These are phyloP conservation scores for Penicillium fimorum DNA, from an alignment of 495 filamentous ascomycete genomes.

Conservation along the genomic window DNA sequence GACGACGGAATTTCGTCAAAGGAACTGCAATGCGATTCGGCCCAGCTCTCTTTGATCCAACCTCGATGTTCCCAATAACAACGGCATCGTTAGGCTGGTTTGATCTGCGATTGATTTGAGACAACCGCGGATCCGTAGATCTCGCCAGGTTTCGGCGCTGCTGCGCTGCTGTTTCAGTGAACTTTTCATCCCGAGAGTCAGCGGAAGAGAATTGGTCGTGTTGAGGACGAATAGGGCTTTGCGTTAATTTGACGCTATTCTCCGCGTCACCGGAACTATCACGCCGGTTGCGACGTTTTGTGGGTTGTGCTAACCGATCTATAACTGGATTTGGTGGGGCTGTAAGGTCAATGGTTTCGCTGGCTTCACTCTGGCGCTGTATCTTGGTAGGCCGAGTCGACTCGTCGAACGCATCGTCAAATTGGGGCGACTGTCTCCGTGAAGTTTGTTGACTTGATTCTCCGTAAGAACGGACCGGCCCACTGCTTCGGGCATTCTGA, in stretches of 20 bases:
- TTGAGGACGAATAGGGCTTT: constrained; percentile 1
- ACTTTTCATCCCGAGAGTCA: constrained; percentile 22
- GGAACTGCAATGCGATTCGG: neutral
- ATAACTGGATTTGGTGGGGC: neutral
- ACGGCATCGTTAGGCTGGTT: neutral
- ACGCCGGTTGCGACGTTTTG: neutral
- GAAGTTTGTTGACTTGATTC: constrained; percentile 10
- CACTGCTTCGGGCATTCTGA: constrained; percentile 33
- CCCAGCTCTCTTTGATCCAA: neutral
- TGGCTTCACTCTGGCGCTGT: constrained; percentile 25
- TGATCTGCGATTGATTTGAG: constrained; percentile 2
- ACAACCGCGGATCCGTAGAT: neutral
- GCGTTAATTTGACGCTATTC: constrained; percentile 9
- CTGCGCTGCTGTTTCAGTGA: constrained; percentile 29
- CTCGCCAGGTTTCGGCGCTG: constrained; percentile 25
- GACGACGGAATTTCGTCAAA: neutral
- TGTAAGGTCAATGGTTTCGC: constrained; percentile 10
- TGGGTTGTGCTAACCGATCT: neutral
- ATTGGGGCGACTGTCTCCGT: neutral
- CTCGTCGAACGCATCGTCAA: constrained; percentile 19
- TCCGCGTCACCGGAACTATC: constrained; percentile 30
- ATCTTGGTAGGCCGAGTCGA: constrained; percentile 33
- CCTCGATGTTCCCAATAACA: constrained; percentile 20
- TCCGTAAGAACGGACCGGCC: constrained; percentile 37
- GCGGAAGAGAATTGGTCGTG: constrained; percentile 9